Percentiles rank a stretch among this genome's conserved stretches.
Evolutionary conservation across 352 stramenopile species (phyloP).

Genomic region (Phytopythium mirpurense): DNA sequence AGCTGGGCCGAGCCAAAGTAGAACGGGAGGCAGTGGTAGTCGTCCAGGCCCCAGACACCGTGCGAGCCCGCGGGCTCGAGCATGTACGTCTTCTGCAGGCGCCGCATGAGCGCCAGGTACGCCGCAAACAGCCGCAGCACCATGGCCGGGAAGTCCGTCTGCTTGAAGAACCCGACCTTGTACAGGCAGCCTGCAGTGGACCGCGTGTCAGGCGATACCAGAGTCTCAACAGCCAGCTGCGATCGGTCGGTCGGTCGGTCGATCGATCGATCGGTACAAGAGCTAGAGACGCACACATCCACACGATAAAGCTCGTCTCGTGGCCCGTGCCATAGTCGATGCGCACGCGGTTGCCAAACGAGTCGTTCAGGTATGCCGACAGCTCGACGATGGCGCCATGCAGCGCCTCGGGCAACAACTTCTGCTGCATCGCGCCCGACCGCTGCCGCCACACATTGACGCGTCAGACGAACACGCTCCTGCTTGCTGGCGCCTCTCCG

Average conservation of each 20-base stretch:
- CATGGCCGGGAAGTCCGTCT: constrained; percentile 76
- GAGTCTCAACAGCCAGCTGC: constrained; percentile 6
- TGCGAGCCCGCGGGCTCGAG: constrained; percentile 98
- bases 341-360: constrained; percentile 95
- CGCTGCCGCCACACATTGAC: constrained; percentile 15
- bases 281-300: constrained; percentile 84
- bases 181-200: constrained; percentile 53
- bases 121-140: constrained; percentile 89
- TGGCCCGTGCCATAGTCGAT: constrained; percentile 99
- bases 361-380: constrained; percentile 91
- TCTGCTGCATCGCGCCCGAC: constrained; percentile 49
- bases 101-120: constrained; percentile 93
- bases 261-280: too few species aligned
- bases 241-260: too few species aligned
- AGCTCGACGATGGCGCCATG: constrained; percentile 88
- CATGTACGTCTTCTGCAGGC: constrained; percentile 96
- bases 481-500: too few species aligned
- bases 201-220: not conserved
- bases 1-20: constrained; percentile 97
- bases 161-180: constrained; percentile 89
- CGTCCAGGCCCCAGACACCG: constrained; percentile 98
- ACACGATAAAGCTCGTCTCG: constrained; percentile 97
- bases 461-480: too few species aligned
- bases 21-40: constrained; percentile 99
- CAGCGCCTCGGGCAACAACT: constrained; percentile 46